Percentiles rank a stretch among this genome's conserved stretches.
Conservation (phyloP, 75 land plant genomes). For the Cupressus sempervirens region DNA sequence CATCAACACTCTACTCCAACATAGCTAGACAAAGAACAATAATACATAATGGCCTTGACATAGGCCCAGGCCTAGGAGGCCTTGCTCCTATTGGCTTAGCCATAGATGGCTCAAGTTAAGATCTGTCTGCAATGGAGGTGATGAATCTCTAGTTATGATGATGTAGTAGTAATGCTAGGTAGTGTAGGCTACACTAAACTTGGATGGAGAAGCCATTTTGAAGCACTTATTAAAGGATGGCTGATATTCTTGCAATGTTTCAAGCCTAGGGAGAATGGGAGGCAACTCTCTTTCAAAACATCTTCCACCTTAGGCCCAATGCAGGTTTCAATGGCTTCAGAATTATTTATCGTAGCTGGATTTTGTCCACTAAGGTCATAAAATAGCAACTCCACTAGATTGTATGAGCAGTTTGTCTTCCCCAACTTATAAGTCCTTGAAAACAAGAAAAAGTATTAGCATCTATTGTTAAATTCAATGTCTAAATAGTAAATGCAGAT, state of each 20-base stretch:
- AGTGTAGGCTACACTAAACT: too few species aligned
- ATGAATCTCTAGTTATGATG: background rate
- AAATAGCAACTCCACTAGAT: constrained; percentile 29
- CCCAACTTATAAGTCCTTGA: constrained; percentile 47
- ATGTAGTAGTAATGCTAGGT: background rate
- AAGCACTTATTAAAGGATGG: too few species aligned
- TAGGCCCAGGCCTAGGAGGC: background rate
- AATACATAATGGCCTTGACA: background rate
- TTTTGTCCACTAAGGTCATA: background rate
- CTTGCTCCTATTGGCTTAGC: background rate
- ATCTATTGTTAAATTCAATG: background rate
- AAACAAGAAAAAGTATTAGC: constrained; percentile 1
- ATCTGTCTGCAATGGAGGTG: background rate
- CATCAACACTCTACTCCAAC: background rate
- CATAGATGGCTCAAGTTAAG: background rate
- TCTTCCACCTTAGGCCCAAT: constrained; percentile 38
- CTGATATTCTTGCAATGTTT: too few species aligned
- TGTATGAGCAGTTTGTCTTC: constrained; percentile 48
- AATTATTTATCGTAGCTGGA: constrained; percentile 1
- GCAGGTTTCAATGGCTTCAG: constrained; percentile 34
- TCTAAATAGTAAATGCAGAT: background rate
- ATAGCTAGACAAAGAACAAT: background rate
- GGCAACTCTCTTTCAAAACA: constrained; percentile 35
- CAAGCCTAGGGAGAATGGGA: too few species aligned
- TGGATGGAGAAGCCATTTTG: too few species aligned